Conservation (phyloP, 1,284 basidiomycete species). For the Jaminaea rosea region DNA sequence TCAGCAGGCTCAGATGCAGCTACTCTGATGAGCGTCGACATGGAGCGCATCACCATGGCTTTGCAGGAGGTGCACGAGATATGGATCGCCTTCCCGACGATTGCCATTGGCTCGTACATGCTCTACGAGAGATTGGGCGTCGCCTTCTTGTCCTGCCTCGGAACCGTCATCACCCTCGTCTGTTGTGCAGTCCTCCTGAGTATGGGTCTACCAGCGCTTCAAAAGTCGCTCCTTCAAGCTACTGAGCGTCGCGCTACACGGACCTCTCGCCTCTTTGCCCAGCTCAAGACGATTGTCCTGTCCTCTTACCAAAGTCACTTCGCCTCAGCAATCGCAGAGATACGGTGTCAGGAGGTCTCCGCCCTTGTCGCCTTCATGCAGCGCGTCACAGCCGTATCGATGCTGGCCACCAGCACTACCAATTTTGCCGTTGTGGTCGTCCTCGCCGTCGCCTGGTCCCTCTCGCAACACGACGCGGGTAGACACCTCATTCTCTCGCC, state of each 20-base stretch:
- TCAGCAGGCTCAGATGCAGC: neutral
- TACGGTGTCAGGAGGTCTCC: neutral
- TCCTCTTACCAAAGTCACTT: neutral
- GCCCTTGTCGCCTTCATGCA: too few relatives aligned
- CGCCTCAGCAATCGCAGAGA: neutral
- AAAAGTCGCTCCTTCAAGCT: neutral
- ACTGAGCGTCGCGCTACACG: neutral
- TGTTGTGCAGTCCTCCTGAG: neutral
- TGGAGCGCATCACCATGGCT: neutral
- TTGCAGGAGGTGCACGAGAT: neutral
- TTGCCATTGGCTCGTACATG: neutral
- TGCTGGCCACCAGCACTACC: neutral
- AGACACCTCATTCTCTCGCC: neutral
- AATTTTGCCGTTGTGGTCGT: neutral
- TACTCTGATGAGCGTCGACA: neutral
- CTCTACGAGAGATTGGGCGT: too few relatives aligned
- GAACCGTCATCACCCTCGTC: neutral
- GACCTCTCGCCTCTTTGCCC: neutral
- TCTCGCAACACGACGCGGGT: neutral
- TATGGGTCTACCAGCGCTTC: neutral
- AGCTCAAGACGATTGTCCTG: neutral
- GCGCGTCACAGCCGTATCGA: neutral
- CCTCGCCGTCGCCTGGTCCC: neutral
- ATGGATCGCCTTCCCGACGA: neutral
- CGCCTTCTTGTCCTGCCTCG: neutral